Conservation (phyloP, 495 filamentous ascomycete species). For the Trichocladium uniseriatum region DNA sequence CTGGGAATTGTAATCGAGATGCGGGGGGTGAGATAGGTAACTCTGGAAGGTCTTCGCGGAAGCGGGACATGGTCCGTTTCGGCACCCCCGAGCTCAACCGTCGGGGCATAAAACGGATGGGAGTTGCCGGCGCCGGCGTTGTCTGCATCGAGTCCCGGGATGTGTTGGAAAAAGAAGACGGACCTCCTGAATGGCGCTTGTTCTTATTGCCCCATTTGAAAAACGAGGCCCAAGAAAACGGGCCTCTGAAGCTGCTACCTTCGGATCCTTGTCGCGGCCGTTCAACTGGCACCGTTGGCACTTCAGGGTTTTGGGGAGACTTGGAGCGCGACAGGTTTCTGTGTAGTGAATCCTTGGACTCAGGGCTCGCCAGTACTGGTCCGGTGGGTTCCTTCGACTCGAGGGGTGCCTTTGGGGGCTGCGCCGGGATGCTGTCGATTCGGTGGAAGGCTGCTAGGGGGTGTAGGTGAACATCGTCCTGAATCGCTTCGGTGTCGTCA, state of each 20-base stretch:
- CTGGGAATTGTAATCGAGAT: constrained; percentile 68
- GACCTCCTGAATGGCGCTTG: constrained; percentile 49
- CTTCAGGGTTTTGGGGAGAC: constrained; percentile 27
- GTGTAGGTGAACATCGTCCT: constrained; percentile 6
- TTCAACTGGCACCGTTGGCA: constrained; percentile 29
- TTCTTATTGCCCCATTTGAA: constrained; percentile 60
- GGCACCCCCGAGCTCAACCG: constrained; percentile 40
- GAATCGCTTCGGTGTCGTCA: constrained; percentile 4
- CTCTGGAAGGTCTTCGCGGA: constrained; percentile 87
- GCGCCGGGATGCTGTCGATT: constrained; percentile 21
- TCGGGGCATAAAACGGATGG: constrained; percentile 26
- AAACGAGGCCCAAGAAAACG: constrained; percentile 54
- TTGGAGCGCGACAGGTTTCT: constrained; percentile 34
- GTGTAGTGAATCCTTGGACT: constrained; percentile 24
- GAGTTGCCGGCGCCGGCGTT: constrained; percentile 25
- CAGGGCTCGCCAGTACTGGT: constrained; percentile 13
- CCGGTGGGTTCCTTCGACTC: constrained; percentile 4
- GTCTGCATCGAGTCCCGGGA: constrained; percentile 65
- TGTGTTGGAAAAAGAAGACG: constrained; percentile 65
- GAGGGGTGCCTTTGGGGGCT: background rate
- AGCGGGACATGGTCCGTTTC: constrained; percentile 76
- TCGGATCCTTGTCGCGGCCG: constrained; percentile 31
- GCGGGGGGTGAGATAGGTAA: constrained; percentile 71
- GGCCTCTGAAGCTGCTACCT: constrained; percentile 32
- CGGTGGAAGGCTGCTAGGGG: constrained; percentile 32